Percentiles rank a stretch among this genome's conserved stretches.
These are phyloP conservation scores for Lentinus tigrinus DNA, from an alignment of 768 basidiomycete species.

Conservation along the genomic window DNA sequence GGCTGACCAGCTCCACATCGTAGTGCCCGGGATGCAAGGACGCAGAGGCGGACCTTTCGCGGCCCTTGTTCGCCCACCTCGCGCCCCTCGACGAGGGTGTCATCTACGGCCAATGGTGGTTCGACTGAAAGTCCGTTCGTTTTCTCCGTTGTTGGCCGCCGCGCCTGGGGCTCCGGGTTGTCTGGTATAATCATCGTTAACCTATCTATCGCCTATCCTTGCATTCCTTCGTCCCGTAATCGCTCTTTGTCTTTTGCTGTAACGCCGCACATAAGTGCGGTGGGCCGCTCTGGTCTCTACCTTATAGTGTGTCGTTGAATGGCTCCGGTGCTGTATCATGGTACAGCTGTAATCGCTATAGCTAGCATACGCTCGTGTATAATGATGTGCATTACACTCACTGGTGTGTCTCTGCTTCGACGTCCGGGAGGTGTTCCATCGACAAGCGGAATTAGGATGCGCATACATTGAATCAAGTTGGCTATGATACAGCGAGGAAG, in stretches of 20 bases:
- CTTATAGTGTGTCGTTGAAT: background rate
- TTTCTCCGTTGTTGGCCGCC: background rate
- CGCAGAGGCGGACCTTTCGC: conserved; percentile 65
- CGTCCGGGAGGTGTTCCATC: background rate
- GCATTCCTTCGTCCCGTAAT: background rate
- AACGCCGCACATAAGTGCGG: background rate
- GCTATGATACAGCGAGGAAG: conserved; percentile 1
- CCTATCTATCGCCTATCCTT: background rate
- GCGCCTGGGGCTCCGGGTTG: too few species aligned
- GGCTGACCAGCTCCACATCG: background rate
- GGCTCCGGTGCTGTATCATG: conserved; percentile 10
- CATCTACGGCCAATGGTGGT: conserved; percentile 62
- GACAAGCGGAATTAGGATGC: background rate
- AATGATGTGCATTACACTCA: conserved; percentile 1
- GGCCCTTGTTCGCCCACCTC: conserved; percentile 66
- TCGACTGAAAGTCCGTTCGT: conserved; percentile 21
- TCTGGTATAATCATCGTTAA: background rate
- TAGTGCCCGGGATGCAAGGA: conserved; percentile 68
- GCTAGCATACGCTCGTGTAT: conserved; percentile 2
- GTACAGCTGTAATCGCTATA: conserved; percentile 7
- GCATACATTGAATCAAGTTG: background rate
- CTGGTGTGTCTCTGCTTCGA: background rate
- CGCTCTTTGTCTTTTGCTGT: conserved; percentile 1
- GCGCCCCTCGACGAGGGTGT: conserved; percentile 47
- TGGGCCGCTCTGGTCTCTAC: background rate